Percentiles rank a stretch among this genome's conserved stretches.
Evolutionary conservation across 192 early-diverging fungal genomes (phyloP).

Genomic region (Coemansia sp.): DNA sequence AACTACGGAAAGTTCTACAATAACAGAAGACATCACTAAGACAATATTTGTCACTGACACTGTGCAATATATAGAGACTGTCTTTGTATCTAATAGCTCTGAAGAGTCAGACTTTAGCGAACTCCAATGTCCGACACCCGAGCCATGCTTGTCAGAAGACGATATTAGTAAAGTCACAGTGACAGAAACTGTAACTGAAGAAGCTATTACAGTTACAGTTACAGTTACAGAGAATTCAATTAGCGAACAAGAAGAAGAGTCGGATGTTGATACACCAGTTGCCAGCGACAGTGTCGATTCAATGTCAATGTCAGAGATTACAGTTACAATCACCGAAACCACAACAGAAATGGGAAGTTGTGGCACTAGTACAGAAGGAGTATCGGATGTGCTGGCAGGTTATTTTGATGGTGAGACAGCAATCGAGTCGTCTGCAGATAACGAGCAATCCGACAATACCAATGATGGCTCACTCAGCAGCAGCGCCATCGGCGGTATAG

Average conservation of each 20-base stretch:
- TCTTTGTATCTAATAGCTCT: neutral
- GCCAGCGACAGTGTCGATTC: neutral
- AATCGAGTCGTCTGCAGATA: neutral
- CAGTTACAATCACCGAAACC: neutral
- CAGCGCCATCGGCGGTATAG: neutral
- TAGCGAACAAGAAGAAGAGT: neutral
- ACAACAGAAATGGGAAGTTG: neutral
- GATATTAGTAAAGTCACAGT: neutral
- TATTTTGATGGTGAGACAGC: neutral
- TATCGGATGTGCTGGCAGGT: neutral
- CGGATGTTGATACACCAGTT: neutral
- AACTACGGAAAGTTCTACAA: neutral
- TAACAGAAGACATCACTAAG: neutral
- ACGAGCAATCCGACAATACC: neutral
- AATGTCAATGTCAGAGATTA: neutral
- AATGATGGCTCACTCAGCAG: neutral
- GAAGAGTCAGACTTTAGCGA: neutral
- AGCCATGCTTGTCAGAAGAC: neutral
- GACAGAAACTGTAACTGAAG: neutral
- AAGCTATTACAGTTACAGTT: neutral
- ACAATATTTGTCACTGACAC: neutral
- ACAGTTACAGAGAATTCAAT: neutral
- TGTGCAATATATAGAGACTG: neutral
- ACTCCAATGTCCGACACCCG: neutral
- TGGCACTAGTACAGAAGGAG: neutral